These are phyloP conservation scores for Letharia lupina DNA, from an alignment of 495 filamentous ascomycete genomes.

Conservation along the genomic window DNA sequence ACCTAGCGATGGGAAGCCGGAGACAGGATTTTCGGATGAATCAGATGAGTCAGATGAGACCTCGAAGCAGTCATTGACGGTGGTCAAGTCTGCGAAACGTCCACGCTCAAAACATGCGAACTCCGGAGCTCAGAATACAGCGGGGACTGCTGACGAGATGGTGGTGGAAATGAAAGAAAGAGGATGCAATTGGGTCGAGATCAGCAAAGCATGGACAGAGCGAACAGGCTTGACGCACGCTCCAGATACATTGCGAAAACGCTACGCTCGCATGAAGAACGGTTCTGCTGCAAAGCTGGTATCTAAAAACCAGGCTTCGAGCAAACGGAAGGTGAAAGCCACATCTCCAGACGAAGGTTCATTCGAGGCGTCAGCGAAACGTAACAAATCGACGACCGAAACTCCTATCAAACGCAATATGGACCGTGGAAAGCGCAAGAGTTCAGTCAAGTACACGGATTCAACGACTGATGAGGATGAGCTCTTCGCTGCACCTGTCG, in stretches of 20 bases:
- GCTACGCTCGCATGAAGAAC: background rate
- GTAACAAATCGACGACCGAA: background rate
- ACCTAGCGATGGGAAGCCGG: background rate
- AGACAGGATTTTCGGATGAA: background rate
- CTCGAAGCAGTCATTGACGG: background rate
- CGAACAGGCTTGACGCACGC: background rate
- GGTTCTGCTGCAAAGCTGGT: background rate
- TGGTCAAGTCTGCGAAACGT: background rate
- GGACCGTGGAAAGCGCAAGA: constrained; percentile 7
- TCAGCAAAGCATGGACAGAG: background rate
- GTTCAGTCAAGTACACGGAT: background rate
- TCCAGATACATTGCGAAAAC: background rate
- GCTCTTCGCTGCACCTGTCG: constrained; percentile 2
- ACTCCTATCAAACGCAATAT: constrained; percentile 10
- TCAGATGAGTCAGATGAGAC: background rate
- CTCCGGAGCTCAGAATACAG: background rate
- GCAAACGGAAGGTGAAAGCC: background rate
- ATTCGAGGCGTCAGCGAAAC: background rate
- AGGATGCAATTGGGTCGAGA: background rate
- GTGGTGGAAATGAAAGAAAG: background rate
- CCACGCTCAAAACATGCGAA: background rate
- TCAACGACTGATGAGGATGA: constrained; percentile 9
- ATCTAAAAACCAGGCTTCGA: background rate
- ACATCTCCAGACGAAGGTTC: background rate
- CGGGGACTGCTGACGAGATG: background rate